phyloP scores from a whole-genome alignment of 2,329 filamentous ascomycete species.

The Neonectria sp. region DNA sequence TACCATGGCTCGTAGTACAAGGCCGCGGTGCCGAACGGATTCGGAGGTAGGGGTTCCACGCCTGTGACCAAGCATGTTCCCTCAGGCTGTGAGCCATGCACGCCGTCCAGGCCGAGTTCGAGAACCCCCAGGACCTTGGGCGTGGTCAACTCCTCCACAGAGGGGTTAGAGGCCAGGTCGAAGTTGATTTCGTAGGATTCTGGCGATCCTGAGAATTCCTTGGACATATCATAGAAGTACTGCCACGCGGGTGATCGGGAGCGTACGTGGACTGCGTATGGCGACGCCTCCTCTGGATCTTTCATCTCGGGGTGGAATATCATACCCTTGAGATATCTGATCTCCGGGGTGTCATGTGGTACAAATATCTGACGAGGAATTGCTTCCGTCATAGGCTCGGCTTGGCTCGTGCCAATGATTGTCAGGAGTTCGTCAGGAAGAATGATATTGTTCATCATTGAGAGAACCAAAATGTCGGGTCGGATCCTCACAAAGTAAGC shows the following conservation, averaged over 20 bases:
- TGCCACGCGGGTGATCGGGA: conserved; percentile 50
- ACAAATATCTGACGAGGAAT: conserved; percentile 45
- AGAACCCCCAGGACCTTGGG: conserved; percentile 43
- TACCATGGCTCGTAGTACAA: conserved; percentile 49
- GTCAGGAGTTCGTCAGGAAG: conserved; percentile 42
- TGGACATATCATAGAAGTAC: conserved; percentile 37
- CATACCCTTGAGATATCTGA: conserved; percentile 44
- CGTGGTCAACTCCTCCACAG: conserved; percentile 34
- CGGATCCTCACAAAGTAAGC: conserved; percentile 47
- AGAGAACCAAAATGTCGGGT: conserved; percentile 43
- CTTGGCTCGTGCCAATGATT: conserved; percentile 24
- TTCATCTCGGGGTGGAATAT: conserved; percentile 44
- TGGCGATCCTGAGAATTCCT: conserved; percentile 16
- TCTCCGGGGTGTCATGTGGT: conserved; percentile 35
- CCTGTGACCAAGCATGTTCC: conserved; percentile 42
- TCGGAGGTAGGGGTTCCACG: conserved; percentile 44
- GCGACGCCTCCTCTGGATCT: conserved; percentile 11
- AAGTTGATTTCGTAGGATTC: conserved; percentile 49
- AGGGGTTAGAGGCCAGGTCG: conserved; percentile 39
- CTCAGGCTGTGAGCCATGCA: conserved; percentile 27
- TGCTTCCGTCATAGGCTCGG: conserved; percentile 32
- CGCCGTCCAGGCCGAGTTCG: conserved; percentile 38
- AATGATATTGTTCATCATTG: conserved; percentile 48
- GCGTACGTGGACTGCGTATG: conserved; percentile 33
- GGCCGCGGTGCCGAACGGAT: conserved; percentile 47